Base-by-base conservation (phyloP, 352 stramenopile genomes). In the Blastocystis sp. region DNA sequence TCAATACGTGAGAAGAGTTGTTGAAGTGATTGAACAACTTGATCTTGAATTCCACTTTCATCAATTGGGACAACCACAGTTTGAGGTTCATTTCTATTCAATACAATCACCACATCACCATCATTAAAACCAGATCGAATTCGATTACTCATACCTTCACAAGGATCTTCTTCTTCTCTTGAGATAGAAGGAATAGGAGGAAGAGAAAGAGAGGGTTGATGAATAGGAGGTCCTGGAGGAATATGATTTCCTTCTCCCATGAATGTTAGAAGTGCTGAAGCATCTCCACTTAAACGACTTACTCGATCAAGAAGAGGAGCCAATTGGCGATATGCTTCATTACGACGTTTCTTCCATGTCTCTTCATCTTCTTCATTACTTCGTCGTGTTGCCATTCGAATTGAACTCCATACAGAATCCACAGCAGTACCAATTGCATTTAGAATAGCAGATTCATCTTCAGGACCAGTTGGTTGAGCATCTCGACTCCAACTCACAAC, bases 281-380 rank as follows among this genome's bases (percentile, higher is more conserved):
- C 39, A 58, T 80, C 69, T 19, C 19, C 69, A 24, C 5, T 59
- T 19, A 80, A 39, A 14, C 69, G 69, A 61, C 69, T 52, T 27
- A 80, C 46, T 24, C 69, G 69, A 19, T 80, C 69, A 2, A 80
- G 6, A 1, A 80, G 16, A 14, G 69, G 69, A 19, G 69, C 69
- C 42, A 80, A 63, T 58, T 80, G 19, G 21, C 27, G 39, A 12
- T 24, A 80, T 32, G 46, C 46, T 35, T 59, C 16, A 7, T 19
- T n/a, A 14, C 46, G 39, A 19, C 69, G 43, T 14, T 39, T 6
- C 2, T 39, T 61, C 42, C 39, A 80, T 19, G 7, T 12, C 24
- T 74, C 63, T 37, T 74, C 63, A 29, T 21, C n/a, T 37, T 80
- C 69, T 21, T 16, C 29, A 24, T 58, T 27, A 21, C 24, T 27